These are phyloP conservation scores for Nakazawaea populi DNA, from an alignment of 805 yeast genomes.

Conservation along the genomic window DNA sequence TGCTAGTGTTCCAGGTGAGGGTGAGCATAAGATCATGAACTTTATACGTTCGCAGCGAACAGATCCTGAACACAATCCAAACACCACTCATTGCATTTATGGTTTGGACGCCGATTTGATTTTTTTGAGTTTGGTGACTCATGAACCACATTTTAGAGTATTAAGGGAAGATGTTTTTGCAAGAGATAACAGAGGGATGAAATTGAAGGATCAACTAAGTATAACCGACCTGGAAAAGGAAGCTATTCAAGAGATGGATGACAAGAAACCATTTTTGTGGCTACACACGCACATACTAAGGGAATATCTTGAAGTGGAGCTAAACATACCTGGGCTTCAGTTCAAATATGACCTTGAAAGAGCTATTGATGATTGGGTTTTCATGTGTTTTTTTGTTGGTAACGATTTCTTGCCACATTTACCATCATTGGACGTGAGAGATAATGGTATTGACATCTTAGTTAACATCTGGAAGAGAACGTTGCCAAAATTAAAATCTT, in stretches of 20 bases:
- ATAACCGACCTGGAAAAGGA: constrained; percentile 56
- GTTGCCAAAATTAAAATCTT: constrained; percentile 63
- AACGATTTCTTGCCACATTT: constrained; percentile 96
- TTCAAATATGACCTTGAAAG: constrained; percentile 85
- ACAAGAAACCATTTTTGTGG: constrained; percentile 88
- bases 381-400: constrained; percentile 97
- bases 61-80: constrained; percentile 83
- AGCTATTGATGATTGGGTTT: constrained; percentile 98
- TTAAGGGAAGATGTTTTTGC: constrained; percentile 96
- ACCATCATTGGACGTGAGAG: constrained; percentile 92
- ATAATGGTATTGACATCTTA: constrained; percentile 81
- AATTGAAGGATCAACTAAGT: constrained; percentile 41
- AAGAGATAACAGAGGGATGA: constrained; percentile 48
- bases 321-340: constrained; percentile 61
- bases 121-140: constrained; percentile 93
- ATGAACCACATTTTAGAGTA: constrained; percentile 93
- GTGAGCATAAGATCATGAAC: constrained; percentile 97
- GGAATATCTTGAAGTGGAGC: constrained; percentile 82
- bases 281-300: constrained; percentile 81
- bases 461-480: constrained; percentile 78
- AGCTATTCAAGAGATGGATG: constrained; percentile 33
- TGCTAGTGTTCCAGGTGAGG: constrained; percentile 98
- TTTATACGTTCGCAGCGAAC: constrained; percentile 87
- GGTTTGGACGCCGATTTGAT: constrained; percentile 98
- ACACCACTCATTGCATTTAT: constrained; percentile 92